Conservation (phyloP, 768 basidiomycete species). For the Lenzites betulinus region DNA sequence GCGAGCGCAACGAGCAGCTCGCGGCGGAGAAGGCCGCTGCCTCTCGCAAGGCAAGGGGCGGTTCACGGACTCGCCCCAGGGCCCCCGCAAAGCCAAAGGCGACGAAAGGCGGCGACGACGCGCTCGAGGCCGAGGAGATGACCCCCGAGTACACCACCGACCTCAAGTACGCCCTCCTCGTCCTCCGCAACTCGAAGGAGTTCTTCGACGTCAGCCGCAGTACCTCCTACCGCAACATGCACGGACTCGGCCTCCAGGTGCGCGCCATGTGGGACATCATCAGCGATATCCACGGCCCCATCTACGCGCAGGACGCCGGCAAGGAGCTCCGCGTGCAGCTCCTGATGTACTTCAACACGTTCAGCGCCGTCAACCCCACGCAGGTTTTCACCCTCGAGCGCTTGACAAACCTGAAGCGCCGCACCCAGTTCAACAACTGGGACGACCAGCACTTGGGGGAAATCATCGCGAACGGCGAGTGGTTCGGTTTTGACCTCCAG, state of each 20-base stretch:
- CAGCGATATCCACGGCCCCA: not conserved
- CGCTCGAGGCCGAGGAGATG: not conserved
- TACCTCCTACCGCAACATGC: not conserved
- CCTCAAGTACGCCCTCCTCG: not conserved
- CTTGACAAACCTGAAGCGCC: not conserved
- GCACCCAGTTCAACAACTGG: not conserved
- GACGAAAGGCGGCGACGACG: not conserved
- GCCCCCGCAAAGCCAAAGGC: not conserved
- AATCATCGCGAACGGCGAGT: not conserved
- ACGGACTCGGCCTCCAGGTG: not conserved
- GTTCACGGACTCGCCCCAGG: no score
- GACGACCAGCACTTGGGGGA: not conserved
- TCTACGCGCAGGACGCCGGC: not conserved
- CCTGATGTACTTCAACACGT: not conserved
- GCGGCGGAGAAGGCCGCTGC: no score
- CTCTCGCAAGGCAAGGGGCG: not conserved
- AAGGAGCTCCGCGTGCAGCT: not conserved
- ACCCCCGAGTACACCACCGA: not conserved
- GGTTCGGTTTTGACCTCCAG: not conserved
- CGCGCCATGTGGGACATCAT: not conserved
- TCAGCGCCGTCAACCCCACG: not conserved
- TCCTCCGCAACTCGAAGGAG: not conserved
- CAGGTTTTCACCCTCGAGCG: not conserved
- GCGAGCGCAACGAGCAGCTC: no score
- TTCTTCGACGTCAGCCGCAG: not conserved